Percentiles rank a stretch among this genome's conserved stretches.
Conservation (phyloP, 208 protist species). For the Naegleria gruberi region DNA sequence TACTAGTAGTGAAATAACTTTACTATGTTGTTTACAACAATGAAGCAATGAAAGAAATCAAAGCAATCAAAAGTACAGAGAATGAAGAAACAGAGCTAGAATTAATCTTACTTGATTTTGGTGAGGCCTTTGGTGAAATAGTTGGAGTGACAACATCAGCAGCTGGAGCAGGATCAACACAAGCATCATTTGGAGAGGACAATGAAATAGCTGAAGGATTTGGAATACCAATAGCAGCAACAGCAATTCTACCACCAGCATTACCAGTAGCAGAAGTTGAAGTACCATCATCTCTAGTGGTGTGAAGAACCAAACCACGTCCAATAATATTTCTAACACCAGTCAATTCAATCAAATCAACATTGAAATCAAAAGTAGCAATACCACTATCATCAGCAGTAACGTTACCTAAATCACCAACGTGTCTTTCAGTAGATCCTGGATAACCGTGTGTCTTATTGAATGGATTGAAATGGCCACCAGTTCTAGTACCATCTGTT, state of each 20-base stretch:
- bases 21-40: no score
- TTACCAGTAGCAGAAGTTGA: not conserved
- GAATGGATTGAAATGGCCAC: not conserved
- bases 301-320: not conserved
- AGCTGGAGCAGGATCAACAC: not conserved
- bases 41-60: no score
- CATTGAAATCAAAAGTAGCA: not conserved
- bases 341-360: not conserved
- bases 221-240: not conserved
- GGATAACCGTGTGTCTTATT: not conserved
- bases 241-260: not conserved
- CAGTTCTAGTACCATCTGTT: not conserved
- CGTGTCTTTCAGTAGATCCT: not conserved
- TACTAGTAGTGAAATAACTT: no score
- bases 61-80: no score
- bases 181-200: not conserved
- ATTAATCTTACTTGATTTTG: no score
- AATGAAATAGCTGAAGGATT: not conserved
- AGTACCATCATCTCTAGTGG: not conserved
- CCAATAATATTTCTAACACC: not conserved
- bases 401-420: slow-evolving; percentile 16
- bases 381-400: not conserved
- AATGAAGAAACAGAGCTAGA: no score
- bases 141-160: not conserved
- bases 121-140: not conserved